Evolutionary conservation across 2,329 filamentous ascomycete genomes (phyloP).

Genomic region (Fusarium sp.): DNA sequence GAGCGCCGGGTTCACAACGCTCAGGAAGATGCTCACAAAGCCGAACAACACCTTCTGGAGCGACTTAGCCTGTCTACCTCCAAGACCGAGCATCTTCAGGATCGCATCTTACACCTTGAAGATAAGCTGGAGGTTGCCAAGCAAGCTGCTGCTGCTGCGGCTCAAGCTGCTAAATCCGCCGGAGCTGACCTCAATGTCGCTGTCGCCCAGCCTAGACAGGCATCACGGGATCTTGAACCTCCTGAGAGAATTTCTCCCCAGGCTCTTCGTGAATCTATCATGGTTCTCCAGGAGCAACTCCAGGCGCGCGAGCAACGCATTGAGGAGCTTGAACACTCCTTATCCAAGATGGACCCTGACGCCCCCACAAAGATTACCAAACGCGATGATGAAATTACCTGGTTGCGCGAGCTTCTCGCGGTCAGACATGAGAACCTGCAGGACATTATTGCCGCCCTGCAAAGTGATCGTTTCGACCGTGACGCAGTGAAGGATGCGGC

Average conservation of each 20-base stretch:
- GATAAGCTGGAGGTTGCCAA: constrained; percentile 92
- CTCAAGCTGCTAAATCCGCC: constrained; percentile 72
- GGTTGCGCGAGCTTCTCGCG: constrained; percentile 91
- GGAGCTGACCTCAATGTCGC: constrained; percentile 51
- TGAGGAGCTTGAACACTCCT: constrained; percentile 80
- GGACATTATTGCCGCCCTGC: constrained; percentile 85
- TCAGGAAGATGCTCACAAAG: constrained; percentile 81
- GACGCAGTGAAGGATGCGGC: constrained; percentile 86
- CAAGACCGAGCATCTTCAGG: constrained; percentile 85
- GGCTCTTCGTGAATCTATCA: constrained; percentile 92
- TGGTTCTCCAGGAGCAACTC: constrained; percentile 94
- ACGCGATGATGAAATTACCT: constrained; percentile 91
- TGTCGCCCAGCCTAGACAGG: constrained; percentile 32
- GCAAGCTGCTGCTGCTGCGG: constrained; percentile 84
- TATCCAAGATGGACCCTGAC: constrained; percentile 76
- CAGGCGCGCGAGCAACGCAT: constrained; percentile 92
- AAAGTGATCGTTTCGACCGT: constrained; percentile 77
- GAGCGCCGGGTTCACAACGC: constrained; percentile 76
- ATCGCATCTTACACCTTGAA: constrained; percentile 83
- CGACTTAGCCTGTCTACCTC: constrained; percentile 82
- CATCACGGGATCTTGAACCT: constrained; percentile 55
- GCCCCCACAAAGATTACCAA: constrained; percentile 85
- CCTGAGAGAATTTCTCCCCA: constrained; percentile 93
- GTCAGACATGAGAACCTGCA: constrained; percentile 91
- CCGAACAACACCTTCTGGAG: constrained; percentile 81